These are phyloP conservation scores for Harringtonia aguacate DNA, from an alignment of 2,329 filamentous ascomycete species.

Conservation along the genomic window DNA sequence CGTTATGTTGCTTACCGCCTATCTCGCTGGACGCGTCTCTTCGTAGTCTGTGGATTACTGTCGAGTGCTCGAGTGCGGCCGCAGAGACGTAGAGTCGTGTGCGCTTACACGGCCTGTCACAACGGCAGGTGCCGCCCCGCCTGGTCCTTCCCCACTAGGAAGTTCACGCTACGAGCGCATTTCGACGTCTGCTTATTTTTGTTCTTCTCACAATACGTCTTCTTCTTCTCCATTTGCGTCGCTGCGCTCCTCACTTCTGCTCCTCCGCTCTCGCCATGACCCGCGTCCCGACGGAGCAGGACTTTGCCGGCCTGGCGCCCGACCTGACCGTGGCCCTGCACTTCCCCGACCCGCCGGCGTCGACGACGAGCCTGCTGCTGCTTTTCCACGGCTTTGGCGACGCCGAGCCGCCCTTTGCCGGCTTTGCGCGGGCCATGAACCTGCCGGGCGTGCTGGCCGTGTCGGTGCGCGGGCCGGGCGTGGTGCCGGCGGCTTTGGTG, in stretches of 20 bases:
- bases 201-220: no score
- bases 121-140: no score
- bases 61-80: no score
- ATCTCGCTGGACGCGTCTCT: no score
- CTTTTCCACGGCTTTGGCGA: constrained; percentile 82
- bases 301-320: constrained; percentile 34
- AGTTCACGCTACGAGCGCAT: no score
- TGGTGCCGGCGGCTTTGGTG: constrained; percentile 57
- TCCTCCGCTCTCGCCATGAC: constrained; percentile 4
- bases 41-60: no score
- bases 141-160: no score
- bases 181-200: no score
- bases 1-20: no score
- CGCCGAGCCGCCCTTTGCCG: constrained; percentile 54
- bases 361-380: constrained; percentile 64
- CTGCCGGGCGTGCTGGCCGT: constrained; percentile 71
- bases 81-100: no score
- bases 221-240: not conserved
- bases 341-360: constrained; percentile 43
- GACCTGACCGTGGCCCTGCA: constrained; percentile 33
- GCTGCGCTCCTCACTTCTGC: not conserved
- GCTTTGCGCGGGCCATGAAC: constrained; percentile 55
- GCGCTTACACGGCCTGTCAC: no score
- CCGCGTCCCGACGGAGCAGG: constrained; percentile 37
- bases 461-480: constrained; percentile 57